Evolutionary conservation across 2,329 filamentous ascomycete genomes (phyloP).

Genomic region (Colletotrichum magnum): DNA sequence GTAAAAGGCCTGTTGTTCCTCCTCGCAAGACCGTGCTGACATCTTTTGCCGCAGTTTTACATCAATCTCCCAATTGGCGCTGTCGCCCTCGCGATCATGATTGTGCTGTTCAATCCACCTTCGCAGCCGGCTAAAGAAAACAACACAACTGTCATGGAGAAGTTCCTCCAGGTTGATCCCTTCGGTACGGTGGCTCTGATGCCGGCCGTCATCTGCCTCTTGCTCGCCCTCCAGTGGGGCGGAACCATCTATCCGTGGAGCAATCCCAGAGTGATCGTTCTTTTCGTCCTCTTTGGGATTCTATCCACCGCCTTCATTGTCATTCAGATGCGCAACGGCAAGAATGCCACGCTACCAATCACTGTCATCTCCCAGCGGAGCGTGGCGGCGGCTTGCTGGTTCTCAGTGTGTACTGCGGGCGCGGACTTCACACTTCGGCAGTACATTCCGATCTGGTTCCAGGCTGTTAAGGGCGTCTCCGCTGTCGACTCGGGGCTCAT

Average conservation of each 20-base stretch:
- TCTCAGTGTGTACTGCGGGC: slow-evolving; percentile 43
- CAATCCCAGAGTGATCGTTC: slow-evolving; percentile 48
- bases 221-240: slow-evolving; percentile 62
- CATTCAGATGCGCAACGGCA: slow-evolving; percentile 50
- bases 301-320: slow-evolving; percentile 47
- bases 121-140: slow-evolving; percentile 7
- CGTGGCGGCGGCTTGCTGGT: slow-evolving; percentile 44
- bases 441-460: slow-evolving; percentile 52
- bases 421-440: slow-evolving; percentile 46
- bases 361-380: slow-evolving; percentile 52
- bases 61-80: slow-evolving; percentile 49
- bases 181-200: slow-evolving; percentile 43
- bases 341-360: slow-evolving; percentile 54
- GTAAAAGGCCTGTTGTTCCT: background rate
- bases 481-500: slow-evolving; percentile 51
- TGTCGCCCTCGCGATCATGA: slow-evolving; percentile 44
- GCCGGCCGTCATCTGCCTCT: slow-evolving; percentile 52
- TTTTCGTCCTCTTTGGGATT: slow-evolving; percentile 51
- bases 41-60: slow-evolving; percentile 40
- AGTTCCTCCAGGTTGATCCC: slow-evolving; percentile 43
- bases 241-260: slow-evolving; percentile 51
- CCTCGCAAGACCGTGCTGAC: background rate
- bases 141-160: slow-evolving; percentile 5
- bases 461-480: slow-evolving; percentile 49
- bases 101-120: slow-evolving; percentile 44